Percentiles rank a stretch among this genome's conserved stretches.
phyloP scores from a whole-genome alignment of 225 moss, liverwort and hornwort genomes.

The Physcomitrellopsis africana region DNA sequence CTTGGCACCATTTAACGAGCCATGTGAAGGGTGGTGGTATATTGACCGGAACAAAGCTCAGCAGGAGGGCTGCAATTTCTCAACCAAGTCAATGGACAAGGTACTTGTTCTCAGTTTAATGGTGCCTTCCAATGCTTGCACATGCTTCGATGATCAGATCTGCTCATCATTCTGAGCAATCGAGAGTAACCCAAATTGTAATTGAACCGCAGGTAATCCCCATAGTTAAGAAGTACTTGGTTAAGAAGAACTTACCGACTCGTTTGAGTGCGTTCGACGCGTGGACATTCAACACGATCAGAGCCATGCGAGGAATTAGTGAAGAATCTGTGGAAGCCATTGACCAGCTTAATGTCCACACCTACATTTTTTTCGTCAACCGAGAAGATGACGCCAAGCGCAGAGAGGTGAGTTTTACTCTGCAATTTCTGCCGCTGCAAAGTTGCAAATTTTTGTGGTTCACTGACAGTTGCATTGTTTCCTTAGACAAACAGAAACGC shows the following conservation, averaged over 20 bases:
- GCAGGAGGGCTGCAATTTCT: slow-evolving; percentile 97
- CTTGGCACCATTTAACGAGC: slow-evolving; percentile 91
- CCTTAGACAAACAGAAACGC: slow-evolving; percentile 64
- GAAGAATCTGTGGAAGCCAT: slow-evolving; percentile 66
- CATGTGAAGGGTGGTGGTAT: slow-evolving; percentile 97
- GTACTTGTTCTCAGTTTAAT: slow-evolving; percentile 29
- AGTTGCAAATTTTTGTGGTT: neutral
- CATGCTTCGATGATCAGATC: no score
- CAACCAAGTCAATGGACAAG: slow-evolving; percentile 73
- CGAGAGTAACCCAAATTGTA: neutral
- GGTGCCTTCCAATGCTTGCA: no score
- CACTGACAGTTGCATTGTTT: neutral
- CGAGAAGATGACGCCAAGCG: slow-evolving; percentile 91
- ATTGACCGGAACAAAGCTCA: slow-evolving; percentile 83
- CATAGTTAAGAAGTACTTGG: slow-evolving; percentile 61
- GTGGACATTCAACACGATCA: slow-evolving; percentile 82
- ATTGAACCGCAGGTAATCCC: slow-evolving; percentile 63
- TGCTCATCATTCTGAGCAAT: neutral
- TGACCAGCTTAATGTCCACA: slow-evolving; percentile 85
- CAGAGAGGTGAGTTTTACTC: slow-evolving; percentile 55
- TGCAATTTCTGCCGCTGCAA: neutral
- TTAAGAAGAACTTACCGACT: slow-evolving; percentile 61
- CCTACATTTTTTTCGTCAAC: slow-evolving; percentile 75
- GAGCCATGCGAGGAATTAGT: slow-evolving; percentile 69
- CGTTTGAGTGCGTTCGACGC: slow-evolving; percentile 79